Conservation (phyloP, 148 eudicot genomes). For the Pouteria glomerata region DNA sequence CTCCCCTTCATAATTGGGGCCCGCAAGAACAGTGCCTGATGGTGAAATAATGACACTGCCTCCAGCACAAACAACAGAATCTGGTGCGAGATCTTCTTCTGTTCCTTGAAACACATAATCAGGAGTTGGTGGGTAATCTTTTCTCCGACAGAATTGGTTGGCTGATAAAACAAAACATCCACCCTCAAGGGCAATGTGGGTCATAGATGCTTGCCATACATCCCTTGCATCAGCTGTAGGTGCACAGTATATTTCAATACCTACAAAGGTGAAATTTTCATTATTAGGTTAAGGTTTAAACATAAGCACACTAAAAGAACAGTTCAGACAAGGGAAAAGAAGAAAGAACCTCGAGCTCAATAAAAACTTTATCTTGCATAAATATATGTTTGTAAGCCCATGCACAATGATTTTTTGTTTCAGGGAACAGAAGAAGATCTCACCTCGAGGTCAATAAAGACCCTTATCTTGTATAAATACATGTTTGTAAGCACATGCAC, state of each 20-base stretch:
- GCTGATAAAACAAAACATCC: conserved; percentile 92
- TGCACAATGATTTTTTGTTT: no score
- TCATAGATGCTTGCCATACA: conserved; percentile 92
- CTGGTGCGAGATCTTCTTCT: conserved; percentile 78
- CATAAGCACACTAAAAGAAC: background rate
- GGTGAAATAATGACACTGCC: conserved; percentile 95
- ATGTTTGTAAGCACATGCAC: no score
- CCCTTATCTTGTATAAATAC: no score
- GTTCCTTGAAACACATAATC: conserved; percentile 57
- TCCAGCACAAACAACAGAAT: conserved; percentile 87
- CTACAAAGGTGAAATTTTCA: conserved; percentile 25
- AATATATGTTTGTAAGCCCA: no score
- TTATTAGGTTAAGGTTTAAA: background rate
- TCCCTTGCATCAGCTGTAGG: conserved; percentile 94
- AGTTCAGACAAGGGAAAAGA: background rate
- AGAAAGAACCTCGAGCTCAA: background rate
- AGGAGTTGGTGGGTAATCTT: conserved; percentile 90
- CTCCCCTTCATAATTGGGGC: conserved; percentile 87
- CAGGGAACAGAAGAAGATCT: no score
- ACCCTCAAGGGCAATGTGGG: conserved; percentile 94
- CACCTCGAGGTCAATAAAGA: no score
- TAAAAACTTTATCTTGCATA: background rate
- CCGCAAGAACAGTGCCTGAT: conserved; percentile 76
- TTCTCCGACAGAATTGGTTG: conserved; percentile 81
- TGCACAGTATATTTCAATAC: conserved; percentile 96